These are phyloP conservation scores for Dictyostelium capitatum DNA, from an alignment of 78 protist genomes.

Conservation along the genomic window DNA sequence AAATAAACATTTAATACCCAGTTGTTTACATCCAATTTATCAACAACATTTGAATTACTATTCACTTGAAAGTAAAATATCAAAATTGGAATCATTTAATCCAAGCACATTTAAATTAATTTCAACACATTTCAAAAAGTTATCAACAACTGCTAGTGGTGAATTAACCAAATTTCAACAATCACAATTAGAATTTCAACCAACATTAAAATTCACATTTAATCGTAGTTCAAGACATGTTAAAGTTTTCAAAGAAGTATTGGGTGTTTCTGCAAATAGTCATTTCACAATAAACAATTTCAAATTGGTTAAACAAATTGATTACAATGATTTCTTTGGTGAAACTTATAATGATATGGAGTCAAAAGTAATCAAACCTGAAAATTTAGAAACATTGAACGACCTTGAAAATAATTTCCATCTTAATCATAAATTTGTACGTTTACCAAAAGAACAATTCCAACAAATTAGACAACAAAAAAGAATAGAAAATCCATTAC, in stretches of 20 bases:
- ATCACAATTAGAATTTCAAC: conserved; percentile 1
- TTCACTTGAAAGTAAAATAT: background rate
- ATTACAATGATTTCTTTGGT: background rate
- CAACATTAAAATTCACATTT: background rate
- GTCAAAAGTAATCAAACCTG: too few species aligned
- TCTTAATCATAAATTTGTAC: too few species aligned
- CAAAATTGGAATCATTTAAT: background rate
- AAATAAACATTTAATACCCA: background rate
- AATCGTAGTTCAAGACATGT: background rate
- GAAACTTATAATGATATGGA: background rate
- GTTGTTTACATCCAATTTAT: background rate
- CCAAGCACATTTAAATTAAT: background rate
- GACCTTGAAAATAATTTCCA: too few species aligned
- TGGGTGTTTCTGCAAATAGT: background rate
- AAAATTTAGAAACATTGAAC: too few species aligned
- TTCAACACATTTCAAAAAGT: background rate
- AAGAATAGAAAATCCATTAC: too few species aligned
- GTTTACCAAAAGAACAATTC: too few species aligned
- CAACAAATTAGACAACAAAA: too few species aligned
- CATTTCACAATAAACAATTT: background rate
- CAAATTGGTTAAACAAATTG: background rate
- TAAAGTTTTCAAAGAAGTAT: background rate
- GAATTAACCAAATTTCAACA: background rate
- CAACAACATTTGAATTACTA: background rate
- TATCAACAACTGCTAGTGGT: background rate